phyloP scores from a whole-genome alignment of 345 rosid species.

The Microcos paniculata region DNA sequence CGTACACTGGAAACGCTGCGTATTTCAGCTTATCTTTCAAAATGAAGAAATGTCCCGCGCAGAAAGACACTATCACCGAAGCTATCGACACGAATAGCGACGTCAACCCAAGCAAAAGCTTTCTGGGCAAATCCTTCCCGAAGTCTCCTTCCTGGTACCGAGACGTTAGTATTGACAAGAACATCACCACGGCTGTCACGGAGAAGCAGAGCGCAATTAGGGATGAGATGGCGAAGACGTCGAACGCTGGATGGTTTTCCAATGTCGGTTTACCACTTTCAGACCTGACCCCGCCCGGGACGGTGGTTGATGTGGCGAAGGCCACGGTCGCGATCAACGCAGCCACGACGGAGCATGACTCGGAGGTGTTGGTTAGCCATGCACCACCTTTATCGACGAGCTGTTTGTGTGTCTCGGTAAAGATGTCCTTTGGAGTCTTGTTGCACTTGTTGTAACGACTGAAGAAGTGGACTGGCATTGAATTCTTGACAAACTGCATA shows the following conservation, averaged over 20 bases:
- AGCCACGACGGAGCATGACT: conserved; percentile 56
- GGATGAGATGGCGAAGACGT: conserved; percentile 38
- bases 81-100: conserved; percentile 43
- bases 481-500: conserved; percentile 43
- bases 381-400: conserved; percentile 40
- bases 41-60: conserved; percentile 56
- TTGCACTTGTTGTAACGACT: conserved; percentile 25
- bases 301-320: conserved; percentile 44
- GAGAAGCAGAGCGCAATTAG: conserved; percentile 43
- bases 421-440: conserved; percentile 36
- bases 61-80: conserved; percentile 41
- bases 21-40: conserved; percentile 35
- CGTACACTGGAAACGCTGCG: conserved; percentile 43
- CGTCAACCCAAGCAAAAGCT: conserved; percentile 39
- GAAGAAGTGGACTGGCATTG: conserved; percentile 39
- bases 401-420: conserved; percentile 31
- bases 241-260: conserved; percentile 32
- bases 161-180: conserved; percentile 45
- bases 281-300: conserved; percentile 35
- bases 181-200: conserved; percentile 32
- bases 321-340: conserved; percentile 58
- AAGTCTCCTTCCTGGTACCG: conserved; percentile 43
- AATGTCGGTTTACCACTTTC: conserved; percentile 31
- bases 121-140: conserved; percentile 28
- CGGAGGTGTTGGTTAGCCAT: conserved; percentile 49